These are phyloP conservation scores for Metschnikowia shivogae DNA, from an alignment of 805 yeast species.

Conservation along the genomic window DNA sequence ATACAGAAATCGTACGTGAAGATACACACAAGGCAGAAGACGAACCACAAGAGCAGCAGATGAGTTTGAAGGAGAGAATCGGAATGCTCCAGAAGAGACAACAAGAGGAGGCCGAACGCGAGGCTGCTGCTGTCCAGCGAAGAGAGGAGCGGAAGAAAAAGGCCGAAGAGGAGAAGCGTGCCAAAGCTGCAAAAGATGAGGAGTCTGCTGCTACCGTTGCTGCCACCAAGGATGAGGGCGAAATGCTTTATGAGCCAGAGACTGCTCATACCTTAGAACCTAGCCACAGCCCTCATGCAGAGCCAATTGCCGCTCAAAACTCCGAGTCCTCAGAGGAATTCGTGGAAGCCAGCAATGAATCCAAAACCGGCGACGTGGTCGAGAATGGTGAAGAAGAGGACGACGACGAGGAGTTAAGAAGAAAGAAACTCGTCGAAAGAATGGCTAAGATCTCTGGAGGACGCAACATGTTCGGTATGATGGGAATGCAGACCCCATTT, in stretches of 20 bases:
- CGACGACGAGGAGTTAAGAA: conserved; percentile 71
- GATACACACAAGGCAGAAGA: conserved; percentile 9
- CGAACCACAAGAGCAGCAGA: conserved; percentile 60
- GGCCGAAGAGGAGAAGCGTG: conserved; percentile 10
- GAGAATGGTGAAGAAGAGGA: conserved; percentile 40
- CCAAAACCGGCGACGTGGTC: conserved; percentile 38
- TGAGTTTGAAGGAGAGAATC: conserved; percentile 84
- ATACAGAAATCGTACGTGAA: conserved; percentile 13
- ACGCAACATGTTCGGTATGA: conserved; percentile 72
- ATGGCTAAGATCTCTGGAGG: conserved; percentile 97
- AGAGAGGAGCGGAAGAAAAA: conserved; percentile 48
- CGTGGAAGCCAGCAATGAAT: conserved; percentile 23
- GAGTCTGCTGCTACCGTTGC: conserved; percentile 3
- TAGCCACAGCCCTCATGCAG: neutral
- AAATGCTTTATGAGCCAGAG: neutral
- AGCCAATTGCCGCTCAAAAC: neutral
- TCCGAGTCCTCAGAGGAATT: neutral
- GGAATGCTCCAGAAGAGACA: conserved; percentile 79
- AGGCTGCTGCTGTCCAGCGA: conserved; percentile 53
- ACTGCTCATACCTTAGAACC: neutral
- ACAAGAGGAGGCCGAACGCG: conserved; percentile 72
- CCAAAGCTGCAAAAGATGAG: conserved; percentile 3
- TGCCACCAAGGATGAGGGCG: conserved; percentile 12
- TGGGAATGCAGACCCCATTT: conserved; percentile 48
- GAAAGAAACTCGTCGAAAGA: conserved; percentile 77